These are phyloP conservation scores for Paraphoma chrysanthemicola DNA, from an alignment of 2,329 filamentous ascomycete species.

Conservation along the genomic window DNA sequence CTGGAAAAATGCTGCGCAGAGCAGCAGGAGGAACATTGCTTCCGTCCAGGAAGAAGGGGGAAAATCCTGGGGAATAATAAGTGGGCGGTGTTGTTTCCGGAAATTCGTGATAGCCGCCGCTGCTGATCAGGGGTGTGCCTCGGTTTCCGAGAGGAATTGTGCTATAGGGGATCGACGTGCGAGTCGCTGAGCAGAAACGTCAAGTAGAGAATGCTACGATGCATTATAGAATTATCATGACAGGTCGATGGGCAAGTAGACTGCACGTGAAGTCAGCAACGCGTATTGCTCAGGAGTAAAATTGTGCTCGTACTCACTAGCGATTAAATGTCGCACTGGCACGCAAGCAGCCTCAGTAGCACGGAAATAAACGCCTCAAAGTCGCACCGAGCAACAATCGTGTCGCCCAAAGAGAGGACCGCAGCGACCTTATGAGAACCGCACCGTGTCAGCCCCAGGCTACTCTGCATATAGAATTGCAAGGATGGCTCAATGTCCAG, in stretches of 20 bases:
- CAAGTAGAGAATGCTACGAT: neutral
- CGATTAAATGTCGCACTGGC: neutral
- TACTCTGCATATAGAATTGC: neutral
- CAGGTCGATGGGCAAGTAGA: neutral
- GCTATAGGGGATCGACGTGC: neutral
- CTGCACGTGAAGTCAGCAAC: neutral
- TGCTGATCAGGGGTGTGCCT: constrained; percentile 2
- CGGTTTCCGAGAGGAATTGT: neutral
- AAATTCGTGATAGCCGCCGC: neutral
- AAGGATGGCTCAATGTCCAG: constrained; percentile 6
- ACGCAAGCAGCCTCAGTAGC: neutral
- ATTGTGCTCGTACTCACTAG: neutral
- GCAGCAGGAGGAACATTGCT: constrained; percentile 31
- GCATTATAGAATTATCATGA: neutral
- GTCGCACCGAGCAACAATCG: neutral
- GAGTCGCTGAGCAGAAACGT: neutral
- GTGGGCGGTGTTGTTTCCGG: constrained; percentile 3
- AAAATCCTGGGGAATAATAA: neutral
- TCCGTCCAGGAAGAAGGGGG: neutral
- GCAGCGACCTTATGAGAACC: neutral
- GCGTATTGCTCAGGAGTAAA: neutral
- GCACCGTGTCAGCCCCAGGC: constrained; percentile 3
- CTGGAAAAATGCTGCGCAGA: constrained; percentile 28
- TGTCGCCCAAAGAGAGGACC: neutral
- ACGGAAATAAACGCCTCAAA: neutral